Evolutionary conservation across 2,329 filamentous ascomycete genomes (phyloP).

Genomic region (Fusarium duplospermum): DNA sequence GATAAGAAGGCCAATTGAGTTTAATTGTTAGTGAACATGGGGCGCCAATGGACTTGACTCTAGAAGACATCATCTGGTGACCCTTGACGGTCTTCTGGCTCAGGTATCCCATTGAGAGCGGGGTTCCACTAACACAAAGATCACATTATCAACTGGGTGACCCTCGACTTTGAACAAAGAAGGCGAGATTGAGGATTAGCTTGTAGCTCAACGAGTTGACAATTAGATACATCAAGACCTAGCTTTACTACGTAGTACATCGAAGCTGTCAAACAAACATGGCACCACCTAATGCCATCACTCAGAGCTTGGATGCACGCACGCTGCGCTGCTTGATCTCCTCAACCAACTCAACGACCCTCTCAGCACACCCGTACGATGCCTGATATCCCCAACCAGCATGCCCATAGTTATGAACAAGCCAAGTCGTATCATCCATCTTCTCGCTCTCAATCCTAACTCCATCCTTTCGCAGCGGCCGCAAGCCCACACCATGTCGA

Average conservation of each 20-base stretch:
- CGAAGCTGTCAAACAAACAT: too few species aligned
- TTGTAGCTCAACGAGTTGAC: too few species aligned
- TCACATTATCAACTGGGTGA: too few species aligned
- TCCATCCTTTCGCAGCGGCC: slow-evolving; percentile 78
- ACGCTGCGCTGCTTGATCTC: neutral
- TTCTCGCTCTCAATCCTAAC: slow-evolving; percentile 75
- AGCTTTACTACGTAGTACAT: too few species aligned
- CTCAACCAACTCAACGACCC: neutral
- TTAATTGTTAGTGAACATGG: neutral
- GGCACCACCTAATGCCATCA: neutral
- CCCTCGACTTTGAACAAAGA: too few species aligned
- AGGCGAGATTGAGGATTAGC: neutral
- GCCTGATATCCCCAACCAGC: neutral
- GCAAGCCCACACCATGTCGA: slow-evolving; percentile 82
- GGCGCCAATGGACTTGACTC: too few species aligned
- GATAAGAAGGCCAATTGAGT: neutral
- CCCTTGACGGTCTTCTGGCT: too few species aligned
- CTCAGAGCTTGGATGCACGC: neutral
- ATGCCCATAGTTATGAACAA: slow-evolving; percentile 80
- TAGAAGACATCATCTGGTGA: too few species aligned
- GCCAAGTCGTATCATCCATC: slow-evolving; percentile 61
- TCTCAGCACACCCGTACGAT: neutral
- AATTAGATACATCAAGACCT: neutral
- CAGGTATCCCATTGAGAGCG: too few species aligned
- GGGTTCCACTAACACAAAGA: too few species aligned